Conservation (phyloP, 2,329 filamentous ascomycete genomes). For the Stenocarpella maydis region DNA sequence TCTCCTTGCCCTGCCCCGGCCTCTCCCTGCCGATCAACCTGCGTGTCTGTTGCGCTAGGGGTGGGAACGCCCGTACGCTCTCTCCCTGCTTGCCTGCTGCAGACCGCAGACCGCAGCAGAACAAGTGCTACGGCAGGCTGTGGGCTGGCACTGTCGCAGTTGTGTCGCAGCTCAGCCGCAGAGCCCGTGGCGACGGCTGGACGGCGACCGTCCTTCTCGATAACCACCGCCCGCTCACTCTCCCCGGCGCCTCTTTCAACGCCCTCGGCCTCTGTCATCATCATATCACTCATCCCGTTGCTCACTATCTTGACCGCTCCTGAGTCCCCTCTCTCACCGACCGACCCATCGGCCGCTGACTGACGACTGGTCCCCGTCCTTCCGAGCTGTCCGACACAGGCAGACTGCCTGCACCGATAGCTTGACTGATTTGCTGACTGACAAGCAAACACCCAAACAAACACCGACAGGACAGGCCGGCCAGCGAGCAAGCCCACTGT, state of each 20-base stretch:
- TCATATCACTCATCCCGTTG: slow-evolving; percentile 13
- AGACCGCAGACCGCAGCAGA: slow-evolving; percentile 32
- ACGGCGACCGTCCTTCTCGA: slow-evolving; percentile 26
- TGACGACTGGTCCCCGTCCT: slow-evolving; percentile 5
- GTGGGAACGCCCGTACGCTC: not conserved
- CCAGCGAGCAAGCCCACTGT: not conserved
- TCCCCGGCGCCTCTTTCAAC: slow-evolving; percentile 2
- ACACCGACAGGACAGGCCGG: slow-evolving; percentile 4
- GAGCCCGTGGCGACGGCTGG: slow-evolving; percentile 14
- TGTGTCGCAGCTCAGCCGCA: slow-evolving; percentile 25
- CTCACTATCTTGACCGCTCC: slow-evolving; percentile 6
- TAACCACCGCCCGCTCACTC: slow-evolving; percentile 15
- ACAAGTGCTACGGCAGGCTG: slow-evolving; percentile 14
- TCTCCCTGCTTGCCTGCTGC: slow-evolving; percentile 16
- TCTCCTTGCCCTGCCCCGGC: not conserved
- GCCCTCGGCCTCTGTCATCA: slow-evolving; percentile 28
- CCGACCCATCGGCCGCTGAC: slow-evolving; percentile 9
- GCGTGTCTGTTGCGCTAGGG: slow-evolving; percentile 3
- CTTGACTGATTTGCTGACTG: not conserved
- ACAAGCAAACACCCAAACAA: not conserved
- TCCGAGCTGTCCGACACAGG: slow-evolving; percentile 3
- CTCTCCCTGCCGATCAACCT: slow-evolving; percentile 6
- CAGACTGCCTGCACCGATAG: not conserved
- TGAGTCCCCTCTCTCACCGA: not conserved
- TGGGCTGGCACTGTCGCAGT: slow-evolving; percentile 24